phyloP scores from a whole-genome alignment of 1,284 basidiomycete genomes.

The Flammula alnicola region DNA sequence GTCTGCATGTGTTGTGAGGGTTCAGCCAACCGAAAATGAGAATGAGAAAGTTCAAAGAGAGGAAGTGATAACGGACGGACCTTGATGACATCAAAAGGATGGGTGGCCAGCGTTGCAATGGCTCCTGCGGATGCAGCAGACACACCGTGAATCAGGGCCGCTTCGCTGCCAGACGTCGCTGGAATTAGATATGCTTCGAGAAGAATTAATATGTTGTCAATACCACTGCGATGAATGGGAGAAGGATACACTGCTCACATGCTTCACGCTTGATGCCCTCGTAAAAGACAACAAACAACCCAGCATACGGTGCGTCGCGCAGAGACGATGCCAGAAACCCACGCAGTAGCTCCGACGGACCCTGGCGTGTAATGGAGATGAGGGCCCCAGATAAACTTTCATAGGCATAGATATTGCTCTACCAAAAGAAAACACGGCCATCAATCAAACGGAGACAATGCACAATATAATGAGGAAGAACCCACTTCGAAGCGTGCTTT shows the following conservation, averaged over 20 bases:
- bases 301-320: conserved; percentile 95
- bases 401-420: conserved; percentile 86
- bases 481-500: conserved; percentile 94
- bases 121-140: conserved; percentile 80
- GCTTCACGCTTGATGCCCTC: conserved; percentile 81
- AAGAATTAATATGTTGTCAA: conserved; percentile 11
- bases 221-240: conserved; percentile 2
- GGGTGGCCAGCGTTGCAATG: conserved; percentile 82
- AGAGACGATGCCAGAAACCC: conserved; percentile 91
- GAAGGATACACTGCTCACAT: conserved; percentile 45
- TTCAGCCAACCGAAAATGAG: neutral
- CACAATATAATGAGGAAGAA: conserved; percentile 13
- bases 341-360: conserved; percentile 84
- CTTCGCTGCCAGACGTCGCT: conserved; percentile 43
- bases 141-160: conserved; percentile 55
- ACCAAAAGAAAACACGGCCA: conserved; percentile 12
- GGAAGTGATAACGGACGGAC: conserved; percentile 39
- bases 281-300: conserved; percentile 91
- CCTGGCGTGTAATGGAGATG: conserved; percentile 66
- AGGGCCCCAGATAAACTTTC: conserved; percentile 67
- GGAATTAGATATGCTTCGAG: conserved; percentile 38
- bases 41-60: neutral
- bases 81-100: conserved; percentile 92
- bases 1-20: conserved; percentile 63
- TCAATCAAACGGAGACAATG: neutral